Percentiles rank a stretch among this genome's conserved stretches.
Conservation (phyloP, 495 filamentous ascomycete genomes). For the Hyaloscypha bicolor region DNA sequence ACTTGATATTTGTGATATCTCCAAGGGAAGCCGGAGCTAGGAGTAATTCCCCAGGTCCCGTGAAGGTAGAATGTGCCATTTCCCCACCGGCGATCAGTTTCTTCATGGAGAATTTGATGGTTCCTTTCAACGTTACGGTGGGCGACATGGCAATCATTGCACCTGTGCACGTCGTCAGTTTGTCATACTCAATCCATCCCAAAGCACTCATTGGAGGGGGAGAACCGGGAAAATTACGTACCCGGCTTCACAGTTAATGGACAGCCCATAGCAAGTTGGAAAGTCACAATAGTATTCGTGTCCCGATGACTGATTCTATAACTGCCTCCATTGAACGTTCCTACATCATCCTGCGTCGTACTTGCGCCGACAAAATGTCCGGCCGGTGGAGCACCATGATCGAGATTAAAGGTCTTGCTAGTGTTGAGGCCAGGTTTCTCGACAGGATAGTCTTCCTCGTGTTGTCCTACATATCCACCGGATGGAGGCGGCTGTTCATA, state of each 20-base stretch:
- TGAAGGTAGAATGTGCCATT: slow-evolving; percentile 78
- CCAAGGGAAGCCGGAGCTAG: slow-evolving; percentile 79
- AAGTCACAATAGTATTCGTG: slow-evolving; percentile 82
- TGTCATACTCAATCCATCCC: not conserved
- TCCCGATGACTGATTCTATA: slow-evolving; percentile 94
- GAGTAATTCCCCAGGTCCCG: slow-evolving; percentile 88
- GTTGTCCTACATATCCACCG: slow-evolving; percentile 22
- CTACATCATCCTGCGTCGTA: slow-evolving; percentile 74
- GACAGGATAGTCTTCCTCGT: slow-evolving; percentile 29
- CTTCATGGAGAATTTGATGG: slow-evolving; percentile 78
- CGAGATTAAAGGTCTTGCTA: slow-evolving; percentile 34
- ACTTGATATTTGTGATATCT: slow-evolving; percentile 79
- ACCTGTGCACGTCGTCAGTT: slow-evolving; percentile 45
- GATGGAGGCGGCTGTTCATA: slow-evolving; percentile 33
- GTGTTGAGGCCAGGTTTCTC: slow-evolving; percentile 36
- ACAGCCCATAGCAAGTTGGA: slow-evolving; percentile 88
- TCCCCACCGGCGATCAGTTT: slow-evolving; percentile 84
- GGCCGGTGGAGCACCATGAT: slow-evolving; percentile 49
- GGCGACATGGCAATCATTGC: slow-evolving; percentile 96
- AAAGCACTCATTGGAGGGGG: not conserved
- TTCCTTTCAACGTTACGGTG: slow-evolving; percentile 78
- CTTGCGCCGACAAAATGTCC: slow-evolving; percentile 62
- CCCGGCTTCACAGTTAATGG: slow-evolving; percentile 82
- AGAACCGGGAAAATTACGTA: slow-evolving; percentile 34
- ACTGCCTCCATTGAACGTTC: slow-evolving; percentile 94